A percentile compares a stretch with the other conserved stretches of the same genome.
Conservation (phyloP, 1,139 yeast genomes). For the Taphrina deformans region DNA sequence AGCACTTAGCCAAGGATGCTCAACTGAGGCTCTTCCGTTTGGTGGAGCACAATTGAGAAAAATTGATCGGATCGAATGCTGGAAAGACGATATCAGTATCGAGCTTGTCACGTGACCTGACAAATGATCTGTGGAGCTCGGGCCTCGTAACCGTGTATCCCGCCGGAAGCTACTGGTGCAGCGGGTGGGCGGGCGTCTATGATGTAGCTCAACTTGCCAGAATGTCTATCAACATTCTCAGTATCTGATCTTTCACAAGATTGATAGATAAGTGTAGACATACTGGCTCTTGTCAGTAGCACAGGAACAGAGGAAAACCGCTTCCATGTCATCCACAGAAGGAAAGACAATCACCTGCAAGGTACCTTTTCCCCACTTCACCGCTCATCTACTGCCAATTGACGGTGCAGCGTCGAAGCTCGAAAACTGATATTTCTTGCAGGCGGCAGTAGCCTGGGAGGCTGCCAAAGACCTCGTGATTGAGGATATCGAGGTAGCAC, state of each 20-base stretch:
- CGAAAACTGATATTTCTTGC: neutral
- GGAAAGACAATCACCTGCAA: constrained; percentile 77
- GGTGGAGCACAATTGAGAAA: neutral
- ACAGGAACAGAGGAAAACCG: too few relatives aligned
- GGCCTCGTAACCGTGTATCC: too few relatives aligned
- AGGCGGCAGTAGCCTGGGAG: constrained; percentile 97
- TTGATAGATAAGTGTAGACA: neutral
- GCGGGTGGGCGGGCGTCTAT: neutral
- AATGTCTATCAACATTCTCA: too few relatives aligned
- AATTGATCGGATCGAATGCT: neutral
- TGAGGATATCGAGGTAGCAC: constrained; percentile 84
- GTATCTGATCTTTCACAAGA: too few relatives aligned
- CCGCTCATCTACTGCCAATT: neutral
- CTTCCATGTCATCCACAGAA: constrained; percentile 43
- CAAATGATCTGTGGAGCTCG: too few relatives aligned
- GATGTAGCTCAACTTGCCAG: neutral
- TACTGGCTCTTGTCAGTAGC: too few relatives aligned
- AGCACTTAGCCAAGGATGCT: too few relatives aligned
- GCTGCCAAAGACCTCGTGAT: constrained; percentile 78
- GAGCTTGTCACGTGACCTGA: neutral
- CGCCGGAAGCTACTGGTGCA: too few relatives aligned
- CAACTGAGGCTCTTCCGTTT: neutral
- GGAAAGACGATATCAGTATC: neutral
- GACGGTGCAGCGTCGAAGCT: neutral
- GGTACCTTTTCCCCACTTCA: constrained; percentile 34